Conservation (phyloP, 2,329 filamentous ascomycete species). For the Thelonectria blattea region DNA sequence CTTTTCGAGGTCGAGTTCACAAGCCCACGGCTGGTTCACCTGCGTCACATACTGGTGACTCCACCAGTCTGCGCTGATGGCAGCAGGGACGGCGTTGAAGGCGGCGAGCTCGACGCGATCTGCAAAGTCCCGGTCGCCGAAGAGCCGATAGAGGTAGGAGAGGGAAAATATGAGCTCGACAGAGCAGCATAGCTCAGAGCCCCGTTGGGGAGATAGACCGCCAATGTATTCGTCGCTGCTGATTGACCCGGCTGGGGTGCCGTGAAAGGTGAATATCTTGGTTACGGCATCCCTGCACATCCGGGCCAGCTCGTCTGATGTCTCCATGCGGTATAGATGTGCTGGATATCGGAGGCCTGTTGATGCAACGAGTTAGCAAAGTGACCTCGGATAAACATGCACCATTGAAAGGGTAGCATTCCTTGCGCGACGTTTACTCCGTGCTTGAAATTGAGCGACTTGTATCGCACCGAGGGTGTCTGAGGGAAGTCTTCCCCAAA, state of each 20-base stretch:
- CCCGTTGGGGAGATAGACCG: neutral
- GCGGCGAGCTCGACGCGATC: neutral
- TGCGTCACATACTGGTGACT: conserved; percentile 1
- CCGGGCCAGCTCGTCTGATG: neutral
- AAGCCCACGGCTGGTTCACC: neutral
- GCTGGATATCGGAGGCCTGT: neutral
- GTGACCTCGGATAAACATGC: neutral
- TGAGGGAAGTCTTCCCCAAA: neutral
- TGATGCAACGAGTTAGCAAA: neutral
- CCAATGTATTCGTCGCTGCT: neutral
- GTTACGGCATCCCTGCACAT: neutral
- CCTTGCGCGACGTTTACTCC: neutral
- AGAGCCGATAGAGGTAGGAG: neutral
- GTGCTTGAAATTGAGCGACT: neutral
- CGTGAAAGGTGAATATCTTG: neutral
- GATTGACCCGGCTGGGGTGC: neutral
- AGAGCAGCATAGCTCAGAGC: neutral
- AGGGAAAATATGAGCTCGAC: neutral
- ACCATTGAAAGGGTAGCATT: neutral
- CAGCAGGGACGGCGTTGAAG: neutral
- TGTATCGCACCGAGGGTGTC: neutral
- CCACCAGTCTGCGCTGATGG: neutral
- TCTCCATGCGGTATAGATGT: neutral
- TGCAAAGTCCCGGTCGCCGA: neutral
- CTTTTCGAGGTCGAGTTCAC: neutral